Percentiles rank a stretch among this genome's conserved stretches.
Conservation (phyloP, 2,329 filamentous ascomycete genomes). For the Clonostachys rosea region DNA sequence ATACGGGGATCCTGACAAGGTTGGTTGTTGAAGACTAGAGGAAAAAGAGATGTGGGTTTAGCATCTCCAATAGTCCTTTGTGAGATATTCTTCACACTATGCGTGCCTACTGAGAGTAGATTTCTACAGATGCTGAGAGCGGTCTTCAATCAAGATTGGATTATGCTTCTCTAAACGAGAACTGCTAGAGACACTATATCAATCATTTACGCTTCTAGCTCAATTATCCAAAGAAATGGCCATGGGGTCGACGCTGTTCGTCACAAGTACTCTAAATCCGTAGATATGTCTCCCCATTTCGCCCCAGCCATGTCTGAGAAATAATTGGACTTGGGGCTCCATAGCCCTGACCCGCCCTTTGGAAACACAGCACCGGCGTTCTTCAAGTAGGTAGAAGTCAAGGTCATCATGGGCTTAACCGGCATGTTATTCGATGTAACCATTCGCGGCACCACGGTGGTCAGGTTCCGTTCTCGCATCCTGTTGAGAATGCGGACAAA, state of each 20-base stretch:
- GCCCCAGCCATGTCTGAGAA: slow-evolving; percentile 17
- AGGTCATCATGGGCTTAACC: slow-evolving; percentile 28
- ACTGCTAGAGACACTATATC: no score
- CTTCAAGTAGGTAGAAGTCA: slow-evolving; percentile 47
- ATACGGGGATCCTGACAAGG: no score
- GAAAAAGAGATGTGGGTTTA: no score
- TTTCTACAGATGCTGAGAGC: no score
- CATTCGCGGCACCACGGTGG: slow-evolving; percentile 35
- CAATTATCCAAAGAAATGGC: no score
- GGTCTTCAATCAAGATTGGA: no score
- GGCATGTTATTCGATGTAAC: slow-evolving; percentile 25
- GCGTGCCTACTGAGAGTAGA: no score
- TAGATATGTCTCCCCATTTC: slow-evolving; percentile 19
- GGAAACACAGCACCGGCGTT: slow-evolving; percentile 34
- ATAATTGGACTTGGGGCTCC: slow-evolving; percentile 21
- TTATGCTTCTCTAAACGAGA: no score
- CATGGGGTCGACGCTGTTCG: neutral
- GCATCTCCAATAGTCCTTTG: no score
- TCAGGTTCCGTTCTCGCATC: slow-evolving; percentile 37
- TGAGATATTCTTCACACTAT: no score
- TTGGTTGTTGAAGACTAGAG: no score
- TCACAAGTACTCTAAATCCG: slow-evolving; percentile 9
- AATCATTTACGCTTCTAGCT: no score
- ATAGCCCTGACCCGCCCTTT: slow-evolving; percentile 32
- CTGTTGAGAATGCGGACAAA: slow-evolving; percentile 43